Base-by-base conservation (phyloP, 2,329 filamentous ascomycete species). In the Colletotrichum sp. region DNA sequence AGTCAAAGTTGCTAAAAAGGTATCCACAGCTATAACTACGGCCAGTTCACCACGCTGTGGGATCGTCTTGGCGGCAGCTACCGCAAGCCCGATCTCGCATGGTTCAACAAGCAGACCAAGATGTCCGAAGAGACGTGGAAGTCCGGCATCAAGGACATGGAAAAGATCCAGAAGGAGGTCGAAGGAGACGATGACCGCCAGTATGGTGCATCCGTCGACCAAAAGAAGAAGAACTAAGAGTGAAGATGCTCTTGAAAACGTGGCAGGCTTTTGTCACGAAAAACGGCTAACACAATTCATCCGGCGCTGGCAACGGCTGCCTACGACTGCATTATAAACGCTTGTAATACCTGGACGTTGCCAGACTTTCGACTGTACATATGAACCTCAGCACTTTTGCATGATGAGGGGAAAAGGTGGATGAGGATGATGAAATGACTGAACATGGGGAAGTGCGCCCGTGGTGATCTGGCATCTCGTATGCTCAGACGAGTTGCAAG, bases 31-130 rank as follows among this genome's bases (percentile, higher is more conserved):
- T 79, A 77, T 86, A 95, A 95, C 84, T 95, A 95, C 80, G 94
- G 94, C 30, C 94, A 95, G 81, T 95, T 93, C 84, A 94, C 93
- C 3, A 95, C 94, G 0, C 85, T 95, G 6, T 95, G 93, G 93
- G 94, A 95, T 82, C 90, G 93, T 63, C 83, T 95, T 52, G 92
- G 93, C 52, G 93, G 93, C 70, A 94, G 92, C 80, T 95, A 95
- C 85, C 87, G 93, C 78, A 92, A 93, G 86, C 94, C 94, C 21
- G 94, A 94, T 78, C 90, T 92, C 72, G 94, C 95, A 83, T 88
- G 95, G 60, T 95, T 95, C 87, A 86, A 89, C 72, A 90, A 90
- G 78, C 92, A 95, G 83, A 91, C 90, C 72, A 95, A 95, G 87
- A 94, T 94, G 92, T 91, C 88, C 72, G 86, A 92, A 79, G 87